Percentiles rank a stretch among this genome's conserved stretches.
phyloP scores from a whole-genome alignment of 108 stramenopile species.

The Cyclostephanos invisitatus region DNA sequence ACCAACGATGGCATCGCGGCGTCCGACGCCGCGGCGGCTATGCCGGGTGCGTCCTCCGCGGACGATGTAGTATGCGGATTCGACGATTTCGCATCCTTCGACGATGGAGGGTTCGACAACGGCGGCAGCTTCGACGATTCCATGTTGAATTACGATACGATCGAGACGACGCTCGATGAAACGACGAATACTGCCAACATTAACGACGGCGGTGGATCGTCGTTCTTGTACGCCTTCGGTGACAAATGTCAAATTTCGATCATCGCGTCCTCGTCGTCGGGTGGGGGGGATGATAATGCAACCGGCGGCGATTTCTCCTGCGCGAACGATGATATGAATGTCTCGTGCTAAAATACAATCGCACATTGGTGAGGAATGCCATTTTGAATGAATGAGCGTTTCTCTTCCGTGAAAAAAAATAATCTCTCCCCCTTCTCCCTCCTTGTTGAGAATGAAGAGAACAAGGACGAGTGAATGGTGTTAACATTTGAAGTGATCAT shows the following conservation, averaged over 20 bases:
- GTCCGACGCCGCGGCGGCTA: conserved; percentile 1
- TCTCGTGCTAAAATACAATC: background rate
- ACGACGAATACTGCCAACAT: background rate
- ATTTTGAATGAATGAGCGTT: no score
- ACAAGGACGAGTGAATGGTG: no score
- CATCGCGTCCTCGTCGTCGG: conserved; percentile 3
- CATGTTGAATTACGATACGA: background rate
- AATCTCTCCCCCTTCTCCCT: no score
- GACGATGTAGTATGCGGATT: background rate
- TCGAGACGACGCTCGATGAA: background rate
- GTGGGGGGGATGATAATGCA: background rate
- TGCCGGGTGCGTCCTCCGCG: conserved; percentile 5
- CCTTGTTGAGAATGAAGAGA: no score
- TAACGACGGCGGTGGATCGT: background rate
- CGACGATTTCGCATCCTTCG: conserved; percentile 39
- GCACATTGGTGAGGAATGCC: no score
- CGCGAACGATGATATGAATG: background rate
- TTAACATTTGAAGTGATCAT: no score
- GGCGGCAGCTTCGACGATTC: conserved; percentile 21
- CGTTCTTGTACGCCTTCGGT: conserved; percentile 11
- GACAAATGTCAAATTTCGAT: conserved; percentile 20
- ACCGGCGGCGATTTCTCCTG: background rate
- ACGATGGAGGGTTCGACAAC: conserved; percentile 33
- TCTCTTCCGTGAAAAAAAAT: no score
- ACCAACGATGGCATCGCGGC: background rate